Percentiles rank a stretch among this genome's conserved stretches.
Conservation (phyloP, 768 basidiomycete genomes). For the Tylopilus sp. region DNA sequence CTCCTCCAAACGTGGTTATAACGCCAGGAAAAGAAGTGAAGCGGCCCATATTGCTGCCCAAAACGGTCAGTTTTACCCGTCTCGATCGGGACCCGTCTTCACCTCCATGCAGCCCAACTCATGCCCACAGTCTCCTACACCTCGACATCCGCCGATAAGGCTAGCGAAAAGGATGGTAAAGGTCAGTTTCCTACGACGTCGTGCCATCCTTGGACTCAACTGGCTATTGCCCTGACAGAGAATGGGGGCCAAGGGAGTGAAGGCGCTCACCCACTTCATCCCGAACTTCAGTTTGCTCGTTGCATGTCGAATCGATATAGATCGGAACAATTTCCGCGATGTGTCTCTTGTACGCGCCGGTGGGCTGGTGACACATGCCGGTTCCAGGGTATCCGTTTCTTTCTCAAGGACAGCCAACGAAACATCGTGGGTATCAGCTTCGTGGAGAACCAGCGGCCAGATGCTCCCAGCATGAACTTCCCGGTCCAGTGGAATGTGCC, state of each 20-base stretch:
- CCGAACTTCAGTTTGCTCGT: constrained; percentile 73
- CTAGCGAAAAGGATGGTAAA: constrained; percentile 43
- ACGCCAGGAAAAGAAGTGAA: constrained; percentile 69
- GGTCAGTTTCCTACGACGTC: constrained; percentile 26
- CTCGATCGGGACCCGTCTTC: constrained; percentile 12
- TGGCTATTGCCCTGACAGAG: constrained; percentile 32
- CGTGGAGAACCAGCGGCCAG: constrained; percentile 57
- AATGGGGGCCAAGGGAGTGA: constrained; percentile 28
- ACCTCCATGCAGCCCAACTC: constrained; percentile 37
- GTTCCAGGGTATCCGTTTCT: constrained; percentile 81
- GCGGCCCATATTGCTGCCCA: constrained; percentile 62
- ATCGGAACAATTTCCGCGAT: constrained; percentile 69
- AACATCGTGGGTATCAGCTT: constrained; percentile 68
- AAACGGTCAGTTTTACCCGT: constrained; percentile 44
- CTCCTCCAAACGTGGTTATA: constrained; percentile 64
- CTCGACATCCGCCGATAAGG: constrained; percentile 36
- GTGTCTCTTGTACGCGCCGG: constrained; percentile 79
- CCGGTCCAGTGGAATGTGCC: constrained; percentile 66
- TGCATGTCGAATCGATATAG: constrained; percentile 84
- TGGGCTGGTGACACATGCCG: constrained; percentile 88
- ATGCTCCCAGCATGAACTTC: constrained; percentile 56
- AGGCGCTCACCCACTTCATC: constrained; percentile 39
- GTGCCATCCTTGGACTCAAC: constrained; percentile 1
- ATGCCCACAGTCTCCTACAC: constrained; percentile 45
- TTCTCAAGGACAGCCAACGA: constrained; percentile 58